Conservation (phyloP, 371 early-diverging fungal species). For the Mucor saturninus region DNA sequence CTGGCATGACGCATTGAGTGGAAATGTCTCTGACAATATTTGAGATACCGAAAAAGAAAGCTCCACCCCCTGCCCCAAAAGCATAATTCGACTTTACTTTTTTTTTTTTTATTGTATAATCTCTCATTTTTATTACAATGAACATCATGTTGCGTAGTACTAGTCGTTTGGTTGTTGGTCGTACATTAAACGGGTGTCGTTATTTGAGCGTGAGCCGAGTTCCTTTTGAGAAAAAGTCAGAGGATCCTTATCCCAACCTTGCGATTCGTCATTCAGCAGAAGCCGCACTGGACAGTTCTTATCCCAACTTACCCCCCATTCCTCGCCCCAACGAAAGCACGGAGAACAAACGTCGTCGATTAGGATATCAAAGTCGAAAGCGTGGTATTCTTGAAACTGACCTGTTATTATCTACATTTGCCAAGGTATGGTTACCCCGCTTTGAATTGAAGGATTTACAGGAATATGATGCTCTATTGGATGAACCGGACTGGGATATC, state of each 20-base stretch:
- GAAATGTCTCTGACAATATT: too few species aligned
- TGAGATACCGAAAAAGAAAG: too few species aligned
- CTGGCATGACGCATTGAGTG: too few species aligned
- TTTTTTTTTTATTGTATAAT: too few species aligned
- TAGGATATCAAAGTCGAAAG: slow-evolving; percentile 91
- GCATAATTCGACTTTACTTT: too few species aligned
- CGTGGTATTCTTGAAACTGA: slow-evolving; percentile 96
- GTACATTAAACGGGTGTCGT: too few species aligned
- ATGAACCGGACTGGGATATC: slow-evolving; percentile 97
- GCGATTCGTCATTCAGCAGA: slow-evolving; percentile 53
- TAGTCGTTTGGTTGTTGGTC: too few species aligned
- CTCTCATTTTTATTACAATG: too few species aligned
- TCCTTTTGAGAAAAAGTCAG: not conserved
- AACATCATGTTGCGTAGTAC: too few species aligned
- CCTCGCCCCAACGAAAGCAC: slow-evolving; percentile 67
- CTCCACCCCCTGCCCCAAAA: too few species aligned
- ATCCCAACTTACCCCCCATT: slow-evolving; percentile 66
- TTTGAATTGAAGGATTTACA: slow-evolving; percentile 66
- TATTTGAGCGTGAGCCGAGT: too few species aligned
- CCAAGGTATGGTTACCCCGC: slow-evolving; percentile 60
- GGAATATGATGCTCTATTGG: slow-evolving; percentile 84
- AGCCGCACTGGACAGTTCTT: slow-evolving; percentile 53
- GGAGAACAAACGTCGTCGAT: slow-evolving; percentile 76
- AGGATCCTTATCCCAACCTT: slow-evolving; percentile 53
- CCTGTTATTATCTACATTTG: slow-evolving; percentile 89